A percentile compares a stretch with the other conserved stretches of the same genome.
Conservation (phyloP, 2,329 filamentous ascomycete genomes). For the Nemania sp. region DNA sequence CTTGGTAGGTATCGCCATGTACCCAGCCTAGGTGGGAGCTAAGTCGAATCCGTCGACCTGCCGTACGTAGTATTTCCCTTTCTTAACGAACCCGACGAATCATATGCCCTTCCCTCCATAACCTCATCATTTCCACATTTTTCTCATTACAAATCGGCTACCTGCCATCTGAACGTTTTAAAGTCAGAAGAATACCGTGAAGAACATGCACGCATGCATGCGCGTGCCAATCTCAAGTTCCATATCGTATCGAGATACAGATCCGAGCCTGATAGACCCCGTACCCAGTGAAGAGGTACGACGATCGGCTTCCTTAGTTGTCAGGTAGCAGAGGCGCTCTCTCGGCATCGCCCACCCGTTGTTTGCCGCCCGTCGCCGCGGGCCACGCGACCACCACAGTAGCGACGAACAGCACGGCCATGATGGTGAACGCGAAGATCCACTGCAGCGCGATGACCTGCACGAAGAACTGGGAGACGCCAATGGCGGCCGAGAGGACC, state of each 20-base stretch:
- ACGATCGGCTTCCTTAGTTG: conserved; percentile 33
- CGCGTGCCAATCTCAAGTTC: background rate
- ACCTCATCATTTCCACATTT: too few relatives aligned
- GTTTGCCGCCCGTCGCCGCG: conserved; percentile 62
- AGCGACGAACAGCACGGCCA: conserved; percentile 71
- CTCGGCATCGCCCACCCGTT: conserved; percentile 55
- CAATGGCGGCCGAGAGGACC: conserved; percentile 73
- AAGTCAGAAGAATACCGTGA: too few relatives aligned
- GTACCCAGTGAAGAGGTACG: too few relatives aligned
- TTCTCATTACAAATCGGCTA: too few relatives aligned
- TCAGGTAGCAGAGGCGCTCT: conserved; percentile 65
- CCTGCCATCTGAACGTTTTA: too few relatives aligned
- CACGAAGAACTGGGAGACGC: conserved; percentile 74
- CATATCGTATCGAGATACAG: background rate
- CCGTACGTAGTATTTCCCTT: too few relatives aligned
- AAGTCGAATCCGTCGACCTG: too few relatives aligned
- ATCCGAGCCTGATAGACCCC: background rate
- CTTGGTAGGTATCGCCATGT: too few relatives aligned
- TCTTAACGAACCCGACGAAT: too few relatives aligned
- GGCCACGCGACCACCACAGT: conserved; percentile 69
- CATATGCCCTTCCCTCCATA: too few relatives aligned
- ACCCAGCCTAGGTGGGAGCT: too few relatives aligned
- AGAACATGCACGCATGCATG: too few relatives aligned
- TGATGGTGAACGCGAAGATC: conserved; percentile 89
- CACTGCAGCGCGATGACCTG: conserved; percentile 82